Evolutionary conservation across 164 flowering plant genomes (phyloP).

Genomic region (Malania oleifera): DNA sequence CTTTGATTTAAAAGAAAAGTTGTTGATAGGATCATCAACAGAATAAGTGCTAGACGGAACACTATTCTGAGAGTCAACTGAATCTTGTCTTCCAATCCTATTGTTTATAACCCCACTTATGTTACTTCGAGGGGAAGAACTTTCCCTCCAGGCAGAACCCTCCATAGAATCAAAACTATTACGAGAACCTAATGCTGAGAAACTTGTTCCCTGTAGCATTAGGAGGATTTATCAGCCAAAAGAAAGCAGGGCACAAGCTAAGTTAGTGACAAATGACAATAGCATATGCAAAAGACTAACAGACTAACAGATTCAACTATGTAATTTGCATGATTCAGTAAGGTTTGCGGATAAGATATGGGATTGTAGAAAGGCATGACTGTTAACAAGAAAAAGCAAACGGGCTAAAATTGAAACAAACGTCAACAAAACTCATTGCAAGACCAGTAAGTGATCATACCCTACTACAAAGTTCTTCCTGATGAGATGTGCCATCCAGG

Average conservation of each 20-base stretch:
- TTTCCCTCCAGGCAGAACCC: constrained; percentile 30
- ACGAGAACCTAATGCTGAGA: constrained; percentile 46
- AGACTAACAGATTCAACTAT: too few relatives aligned
- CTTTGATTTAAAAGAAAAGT: constrained; percentile 43
- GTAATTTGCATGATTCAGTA: too few relatives aligned
- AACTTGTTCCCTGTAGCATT: constrained; percentile 49
- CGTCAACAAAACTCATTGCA: not conserved
- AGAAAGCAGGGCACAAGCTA: too few relatives aligned
- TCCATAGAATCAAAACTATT: constrained; percentile 52
- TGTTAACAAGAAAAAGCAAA: not conserved
- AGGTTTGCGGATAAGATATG: not conserved
- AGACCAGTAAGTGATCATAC: constrained; percentile 17
- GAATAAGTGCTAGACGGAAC: constrained; percentile 15
- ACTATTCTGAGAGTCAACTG: constrained; percentile 29
- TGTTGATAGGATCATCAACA: constrained; percentile 35
- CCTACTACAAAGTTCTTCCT: constrained; percentile 21
- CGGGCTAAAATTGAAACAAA: not conserved
- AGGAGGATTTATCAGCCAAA: not conserved
- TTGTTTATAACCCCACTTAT: constrained; percentile 22
- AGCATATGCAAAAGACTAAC: too few relatives aligned
- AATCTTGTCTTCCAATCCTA: constrained; percentile 34
- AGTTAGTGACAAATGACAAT: too few relatives aligned
- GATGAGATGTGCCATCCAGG: constrained; percentile 15
- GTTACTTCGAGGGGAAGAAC: constrained; percentile 29
- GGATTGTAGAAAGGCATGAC: not conserved